phyloP scores from a whole-genome alignment of 2,329 filamentous ascomycete species.

The Aspergillus udagawae region DNA sequence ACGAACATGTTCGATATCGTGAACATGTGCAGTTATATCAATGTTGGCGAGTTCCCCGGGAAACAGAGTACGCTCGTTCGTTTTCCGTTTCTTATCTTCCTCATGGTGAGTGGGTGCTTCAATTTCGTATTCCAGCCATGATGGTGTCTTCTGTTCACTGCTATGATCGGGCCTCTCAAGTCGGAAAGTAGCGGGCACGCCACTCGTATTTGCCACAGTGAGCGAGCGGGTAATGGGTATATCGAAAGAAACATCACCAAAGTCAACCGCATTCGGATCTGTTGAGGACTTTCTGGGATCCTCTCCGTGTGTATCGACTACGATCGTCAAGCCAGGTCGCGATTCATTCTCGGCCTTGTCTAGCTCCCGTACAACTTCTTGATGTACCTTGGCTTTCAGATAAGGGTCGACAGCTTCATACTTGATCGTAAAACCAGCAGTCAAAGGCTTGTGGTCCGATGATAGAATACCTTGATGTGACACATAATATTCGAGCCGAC shows the following conservation, averaged over 20 bases:
- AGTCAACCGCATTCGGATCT: constrained; percentile 62
- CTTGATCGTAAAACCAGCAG: constrained; percentile 75
- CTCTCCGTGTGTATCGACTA: constrained; percentile 60
- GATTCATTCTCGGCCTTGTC: constrained; percentile 91
- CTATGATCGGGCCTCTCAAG: constrained; percentile 65
- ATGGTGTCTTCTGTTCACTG: constrained; percentile 42
- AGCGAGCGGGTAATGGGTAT: constrained; percentile 62
- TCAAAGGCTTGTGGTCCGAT: constrained; percentile 91
- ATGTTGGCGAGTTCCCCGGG: constrained; percentile 79
- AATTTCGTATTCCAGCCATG: constrained; percentile 71
- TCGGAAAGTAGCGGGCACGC: constrained; percentile 71
- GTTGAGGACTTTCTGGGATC: constrained; percentile 27
- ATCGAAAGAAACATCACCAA: constrained; percentile 70
- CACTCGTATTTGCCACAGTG: constrained; percentile 88
- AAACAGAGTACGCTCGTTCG: constrained; percentile 62
- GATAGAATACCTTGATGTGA: constrained; percentile 87
- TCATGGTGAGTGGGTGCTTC: constrained; percentile 46
- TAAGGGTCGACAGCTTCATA: constrained; percentile 85
- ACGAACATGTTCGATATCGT: constrained; percentile 59
- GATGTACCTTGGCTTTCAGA: constrained; percentile 75
- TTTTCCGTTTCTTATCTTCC: constrained; percentile 22
- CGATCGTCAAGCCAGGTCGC: constrained; percentile 74
- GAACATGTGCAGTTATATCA: constrained; percentile 64
- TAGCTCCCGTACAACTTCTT: constrained; percentile 80
- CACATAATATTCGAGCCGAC: constrained; percentile 65